A percentile compares a stretch with the other conserved stretches of the same genome.
phyloP scores from a whole-genome alignment of 306 rosid genomes.

The Quercus berberidifolia region DNA sequence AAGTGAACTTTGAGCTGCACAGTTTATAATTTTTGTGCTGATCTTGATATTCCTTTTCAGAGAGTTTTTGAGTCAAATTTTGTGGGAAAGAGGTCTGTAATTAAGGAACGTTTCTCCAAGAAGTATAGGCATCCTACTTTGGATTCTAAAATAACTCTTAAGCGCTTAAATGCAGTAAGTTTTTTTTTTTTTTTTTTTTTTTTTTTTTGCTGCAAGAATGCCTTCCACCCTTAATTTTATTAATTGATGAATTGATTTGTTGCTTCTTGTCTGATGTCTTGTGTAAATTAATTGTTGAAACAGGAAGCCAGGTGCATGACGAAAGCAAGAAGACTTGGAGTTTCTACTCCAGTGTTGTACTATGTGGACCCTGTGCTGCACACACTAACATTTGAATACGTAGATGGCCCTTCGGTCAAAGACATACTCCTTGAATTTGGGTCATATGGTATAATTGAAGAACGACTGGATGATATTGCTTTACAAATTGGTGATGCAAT shows the following conservation, averaged over 20 bases:
- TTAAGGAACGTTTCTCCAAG: constrained; percentile 92
- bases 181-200: not conserved
- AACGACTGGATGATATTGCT: constrained; percentile 52
- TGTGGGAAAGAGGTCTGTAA: constrained; percentile 71
- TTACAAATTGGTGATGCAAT: constrained; percentile 77
- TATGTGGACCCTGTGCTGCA: constrained; percentile 63
- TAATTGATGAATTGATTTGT: not conserved
- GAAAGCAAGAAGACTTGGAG: constrained; percentile 85
- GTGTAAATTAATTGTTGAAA: constrained; percentile 9
- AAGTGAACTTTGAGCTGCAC: not conserved
- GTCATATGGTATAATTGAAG: constrained; percentile 28
- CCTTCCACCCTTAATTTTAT: not conserved
- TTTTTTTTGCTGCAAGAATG: not conserved
- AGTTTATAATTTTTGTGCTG: constrained; percentile 3
- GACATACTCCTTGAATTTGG: constrained; percentile 75
- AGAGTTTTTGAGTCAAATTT: constrained; percentile 78
- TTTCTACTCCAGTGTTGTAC: constrained; percentile 64
- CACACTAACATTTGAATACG: constrained; percentile 66
- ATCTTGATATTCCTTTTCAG: constrained; percentile 29
- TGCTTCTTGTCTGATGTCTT: constrained; percentile 10
- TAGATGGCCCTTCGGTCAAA: constrained; percentile 75
- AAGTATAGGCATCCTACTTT: constrained; percentile 84
- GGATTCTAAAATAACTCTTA: constrained; percentile 83
- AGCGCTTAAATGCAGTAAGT: constrained; percentile 73
- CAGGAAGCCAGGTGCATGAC: constrained; percentile 97